Evolutionary conservation across 2,329 filamentous ascomycete species (phyloP).

Genomic region (Ceratocystis albifundus): DNA sequence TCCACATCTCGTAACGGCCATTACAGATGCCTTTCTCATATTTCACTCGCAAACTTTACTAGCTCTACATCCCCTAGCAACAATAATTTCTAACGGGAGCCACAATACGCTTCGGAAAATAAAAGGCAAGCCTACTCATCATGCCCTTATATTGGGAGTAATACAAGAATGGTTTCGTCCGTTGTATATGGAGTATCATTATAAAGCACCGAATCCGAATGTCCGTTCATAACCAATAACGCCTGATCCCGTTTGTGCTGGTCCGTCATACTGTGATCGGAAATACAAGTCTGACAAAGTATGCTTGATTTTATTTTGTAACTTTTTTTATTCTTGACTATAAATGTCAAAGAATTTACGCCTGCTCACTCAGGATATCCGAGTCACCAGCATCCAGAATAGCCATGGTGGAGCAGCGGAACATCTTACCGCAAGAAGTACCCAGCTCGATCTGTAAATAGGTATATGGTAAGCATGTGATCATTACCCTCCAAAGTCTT

Average conservation of each 20-base stretch:
- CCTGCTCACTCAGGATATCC: constrained; percentile 78
- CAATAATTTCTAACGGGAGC: not conserved
- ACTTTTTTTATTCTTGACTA: constrained; percentile 18
- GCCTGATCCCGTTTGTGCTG: constrained; percentile 15
- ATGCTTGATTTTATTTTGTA: constrained; percentile 16
- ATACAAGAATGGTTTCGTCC: not conserved
- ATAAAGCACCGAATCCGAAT: constrained; percentile 14
- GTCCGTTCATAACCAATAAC: constrained; percentile 17
- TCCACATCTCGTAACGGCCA: too few relatives aligned
- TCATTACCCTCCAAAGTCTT: constrained; percentile 74
- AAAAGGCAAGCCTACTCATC: constrained; percentile 1
- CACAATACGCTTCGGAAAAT: not conserved
- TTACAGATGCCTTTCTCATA: too few relatives aligned
- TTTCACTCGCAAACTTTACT: not conserved
- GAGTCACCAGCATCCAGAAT: constrained; percentile 96
- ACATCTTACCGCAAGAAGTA: constrained; percentile 97
- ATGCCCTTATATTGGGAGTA: constrained; percentile 4
- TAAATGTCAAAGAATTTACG: constrained; percentile 20
- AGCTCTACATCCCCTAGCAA: not conserved
- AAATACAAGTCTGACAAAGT: constrained; percentile 11
- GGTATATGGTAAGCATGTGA: constrained; percentile 45
- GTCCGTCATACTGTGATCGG: constrained; percentile 9
- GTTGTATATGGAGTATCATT: constrained; percentile 11
- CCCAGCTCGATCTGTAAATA: constrained; percentile 80
- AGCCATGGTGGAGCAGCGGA: constrained; percentile 94